phyloP scores from a whole-genome alignment of 495 filamentous ascomycete genomes.

The Lindgomyces ingoldianus region DNA sequence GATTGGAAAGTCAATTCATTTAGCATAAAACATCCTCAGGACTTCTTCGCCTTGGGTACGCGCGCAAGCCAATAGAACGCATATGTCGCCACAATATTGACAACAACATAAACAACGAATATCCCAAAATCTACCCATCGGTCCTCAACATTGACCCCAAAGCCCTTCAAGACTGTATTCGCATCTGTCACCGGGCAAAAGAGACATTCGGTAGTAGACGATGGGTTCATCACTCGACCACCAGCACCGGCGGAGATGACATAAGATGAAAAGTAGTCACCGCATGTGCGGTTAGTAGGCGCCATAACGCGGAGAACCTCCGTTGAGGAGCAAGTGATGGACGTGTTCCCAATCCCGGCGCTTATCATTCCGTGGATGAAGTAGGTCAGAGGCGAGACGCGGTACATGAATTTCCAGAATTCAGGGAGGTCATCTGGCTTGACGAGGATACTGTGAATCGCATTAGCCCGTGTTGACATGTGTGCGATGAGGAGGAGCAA shows the following conservation, averaged over 20 bases:
- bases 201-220: conserved; percentile 1
- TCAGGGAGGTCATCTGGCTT: conserved; percentile 60
- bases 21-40: no score
- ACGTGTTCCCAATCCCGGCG: conserved; percentile 59
- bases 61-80: conserved; percentile 77
- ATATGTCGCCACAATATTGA: conserved; percentile 74
- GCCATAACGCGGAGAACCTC: conserved; percentile 62
- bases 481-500: no score
- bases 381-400: conserved; percentile 73
- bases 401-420: conserved; percentile 89
- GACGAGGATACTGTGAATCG: conserved; percentile 71
- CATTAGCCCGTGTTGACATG: no score
- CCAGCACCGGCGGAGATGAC: conserved; percentile 45
- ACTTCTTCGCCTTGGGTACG: conserved; percentile 64
- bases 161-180: conserved; percentile 58
- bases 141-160: conserved; percentile 55
- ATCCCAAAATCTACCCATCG: conserved; percentile 73
- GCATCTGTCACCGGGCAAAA: conserved; percentile 60
- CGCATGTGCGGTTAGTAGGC: conserved; percentile 56
- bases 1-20: no score
- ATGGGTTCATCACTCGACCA: not conserved
- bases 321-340: conserved; percentile 59
- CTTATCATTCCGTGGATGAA: conserved; percentile 66
- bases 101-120: conserved; percentile 69
- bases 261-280: conserved; percentile 58